Evolutionary conservation across 1,284 basidiomycete genomes (phyloP).

Genomic region (Dichomitus squalens): DNA sequence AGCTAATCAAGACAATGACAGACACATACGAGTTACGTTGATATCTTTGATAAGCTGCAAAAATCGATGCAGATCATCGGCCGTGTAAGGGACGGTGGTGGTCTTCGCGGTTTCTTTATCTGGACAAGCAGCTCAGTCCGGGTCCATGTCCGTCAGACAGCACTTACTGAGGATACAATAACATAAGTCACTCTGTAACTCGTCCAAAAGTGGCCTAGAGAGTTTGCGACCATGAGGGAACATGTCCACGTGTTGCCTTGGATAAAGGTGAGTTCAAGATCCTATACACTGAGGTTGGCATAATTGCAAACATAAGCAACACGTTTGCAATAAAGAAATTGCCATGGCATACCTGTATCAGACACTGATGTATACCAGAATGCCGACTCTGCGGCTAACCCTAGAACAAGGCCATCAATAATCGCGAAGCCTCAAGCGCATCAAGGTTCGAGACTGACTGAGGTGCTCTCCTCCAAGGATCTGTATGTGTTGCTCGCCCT

Average conservation of each 20-base stretch:
- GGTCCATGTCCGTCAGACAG: too few relatives aligned
- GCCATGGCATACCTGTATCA: too few relatives aligned
- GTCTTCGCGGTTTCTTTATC: conserved; percentile 23
- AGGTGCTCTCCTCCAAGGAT: conserved; percentile 14
- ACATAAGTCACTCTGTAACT: background rate
- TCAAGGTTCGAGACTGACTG: too few relatives aligned
- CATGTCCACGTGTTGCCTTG: conserved; percentile 24
- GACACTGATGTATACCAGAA: too few relatives aligned
- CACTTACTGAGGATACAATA: background rate
- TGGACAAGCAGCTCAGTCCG: too few relatives aligned
- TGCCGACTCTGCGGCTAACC: too few relatives aligned
- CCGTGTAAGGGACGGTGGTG: conserved; percentile 11
- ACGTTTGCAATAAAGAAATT: background rate
- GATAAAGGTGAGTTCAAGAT: too few relatives aligned
- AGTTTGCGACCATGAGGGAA: conserved; percentile 19
- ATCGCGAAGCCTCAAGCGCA: too few relatives aligned
- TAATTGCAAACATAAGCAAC: background rate
- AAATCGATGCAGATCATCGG: conserved; percentile 11
- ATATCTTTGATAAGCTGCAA: conserved; percentile 7
- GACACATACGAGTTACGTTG: background rate
- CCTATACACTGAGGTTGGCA: background rate
- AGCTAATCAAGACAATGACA: background rate
- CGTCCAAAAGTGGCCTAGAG: too few relatives aligned
- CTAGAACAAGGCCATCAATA: too few relatives aligned
- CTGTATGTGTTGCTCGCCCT: background rate